A percentile compares a stretch with the other conserved stretches of the same genome.
Conservation (phyloP, 2,329 filamentous ascomycete genomes). For the Diaporthe batatas region DNA sequence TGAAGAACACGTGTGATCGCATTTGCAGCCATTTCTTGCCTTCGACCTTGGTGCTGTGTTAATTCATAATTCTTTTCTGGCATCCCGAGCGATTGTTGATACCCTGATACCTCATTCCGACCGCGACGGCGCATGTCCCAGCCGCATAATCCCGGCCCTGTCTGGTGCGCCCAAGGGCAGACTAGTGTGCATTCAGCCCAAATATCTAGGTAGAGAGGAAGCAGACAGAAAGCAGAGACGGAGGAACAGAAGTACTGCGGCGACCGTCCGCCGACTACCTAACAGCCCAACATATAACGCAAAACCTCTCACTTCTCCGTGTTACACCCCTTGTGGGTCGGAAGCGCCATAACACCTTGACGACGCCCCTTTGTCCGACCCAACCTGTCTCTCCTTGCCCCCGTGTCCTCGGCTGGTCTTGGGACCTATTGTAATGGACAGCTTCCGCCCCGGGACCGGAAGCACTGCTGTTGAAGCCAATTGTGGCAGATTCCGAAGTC, state of each 20-base stretch:
- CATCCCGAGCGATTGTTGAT: constrained; percentile 17
- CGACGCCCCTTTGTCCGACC: constrained; percentile 10
- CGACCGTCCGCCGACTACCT: constrained; percentile 3
- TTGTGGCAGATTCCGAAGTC: constrained; percentile 47
- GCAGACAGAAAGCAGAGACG: background rate
- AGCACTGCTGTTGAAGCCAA: constrained; percentile 41
- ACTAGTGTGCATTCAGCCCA: constrained; percentile 5
- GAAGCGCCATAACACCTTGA: background rate
- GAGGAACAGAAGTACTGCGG: background rate
- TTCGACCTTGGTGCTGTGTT: constrained; percentile 28
- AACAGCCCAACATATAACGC: constrained; percentile 30
- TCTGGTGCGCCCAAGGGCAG: background rate
- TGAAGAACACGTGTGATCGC: constrained; percentile 8
- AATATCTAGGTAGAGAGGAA: constrained; percentile 9
- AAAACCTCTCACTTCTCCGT: constrained; percentile 33
- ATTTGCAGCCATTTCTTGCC: constrained; percentile 25
- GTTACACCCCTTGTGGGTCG: constrained; percentile 38
- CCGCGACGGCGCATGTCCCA: constrained; percentile 8
- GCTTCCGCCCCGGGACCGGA: constrained; percentile 36
- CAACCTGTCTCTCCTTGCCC: background rate
- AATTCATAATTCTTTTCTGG: constrained; percentile 31
- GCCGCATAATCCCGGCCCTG: background rate
- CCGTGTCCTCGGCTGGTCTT: constrained; percentile 16
- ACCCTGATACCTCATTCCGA: constrained; percentile 18
- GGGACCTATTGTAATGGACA: constrained; percentile 37